These are phyloP conservation scores for Exophiala viscosa DNA, from an alignment of 2,329 filamentous ascomycete species.

Conservation along the genomic window DNA sequence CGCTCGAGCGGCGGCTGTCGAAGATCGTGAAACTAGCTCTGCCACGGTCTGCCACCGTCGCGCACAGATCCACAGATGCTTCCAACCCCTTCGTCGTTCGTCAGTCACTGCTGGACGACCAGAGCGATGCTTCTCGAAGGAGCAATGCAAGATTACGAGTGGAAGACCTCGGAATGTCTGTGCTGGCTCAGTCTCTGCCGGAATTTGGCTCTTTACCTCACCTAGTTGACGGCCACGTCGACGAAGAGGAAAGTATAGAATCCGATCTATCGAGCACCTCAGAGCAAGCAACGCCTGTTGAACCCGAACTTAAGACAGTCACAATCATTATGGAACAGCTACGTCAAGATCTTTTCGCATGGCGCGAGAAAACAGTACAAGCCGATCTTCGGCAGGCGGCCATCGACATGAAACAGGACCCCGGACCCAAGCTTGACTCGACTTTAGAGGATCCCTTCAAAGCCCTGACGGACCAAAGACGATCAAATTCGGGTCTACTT, in stretches of 20 bases:
- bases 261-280: not conserved
- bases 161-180: no score
- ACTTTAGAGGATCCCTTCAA: slow-evolving; percentile 12
- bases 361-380: slow-evolving; percentile 12
- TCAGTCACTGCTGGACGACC: no score
- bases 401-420: slow-evolving; percentile 3
- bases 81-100: no score
- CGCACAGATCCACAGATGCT: no score
- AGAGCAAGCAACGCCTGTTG: not conserved
- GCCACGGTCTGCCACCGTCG: not conserved
- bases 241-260: slow-evolving; percentile 1
- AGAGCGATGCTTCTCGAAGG: no score
- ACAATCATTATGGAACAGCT: slow-evolving; percentile 5
- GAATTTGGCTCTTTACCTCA: no score
- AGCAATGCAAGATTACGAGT: no score
- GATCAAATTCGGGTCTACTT: not conserved
- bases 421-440: slow-evolving; percentile 3
- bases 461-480: slow-evolving; percentile 5
- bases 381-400: slow-evolving; percentile 14
- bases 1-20: not conserved
- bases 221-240: no score
- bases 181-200: no score
- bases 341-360: slow-evolving; percentile 6
- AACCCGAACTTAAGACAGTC: slow-evolving; percentile 4
- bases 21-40: not conserved